Conservation (phyloP, 352 stramenopile genomes). For the Pythium utonaiense region DNA sequence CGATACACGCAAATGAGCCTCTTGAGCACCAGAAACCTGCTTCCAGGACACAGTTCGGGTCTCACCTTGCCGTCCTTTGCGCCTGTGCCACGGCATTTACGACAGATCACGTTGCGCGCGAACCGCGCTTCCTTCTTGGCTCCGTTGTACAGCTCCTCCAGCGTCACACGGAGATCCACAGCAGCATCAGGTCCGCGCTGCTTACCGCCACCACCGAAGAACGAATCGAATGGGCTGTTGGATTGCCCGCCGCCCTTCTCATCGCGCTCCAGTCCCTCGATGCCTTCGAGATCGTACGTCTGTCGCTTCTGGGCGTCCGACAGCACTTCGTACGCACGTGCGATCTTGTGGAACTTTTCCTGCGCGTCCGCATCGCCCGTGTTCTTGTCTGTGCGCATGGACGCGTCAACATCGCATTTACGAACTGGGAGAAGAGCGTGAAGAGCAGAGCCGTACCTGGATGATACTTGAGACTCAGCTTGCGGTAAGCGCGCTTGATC, state of each 20-base stretch:
- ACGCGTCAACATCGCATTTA: too few relatives aligned
- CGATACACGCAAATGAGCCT: not conserved
- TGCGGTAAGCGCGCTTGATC: slow-evolving; percentile 95
- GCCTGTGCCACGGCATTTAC: slow-evolving; percentile 78
- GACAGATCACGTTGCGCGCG: slow-evolving; percentile 73
- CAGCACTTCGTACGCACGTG: slow-evolving; percentile 89
- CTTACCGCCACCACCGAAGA: slow-evolving; percentile 74
- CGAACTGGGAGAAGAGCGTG: too few relatives aligned
- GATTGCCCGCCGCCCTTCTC: slow-evolving; percentile 47
- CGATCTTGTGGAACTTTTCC: slow-evolving; percentile 88
- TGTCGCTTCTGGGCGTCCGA: slow-evolving; percentile 87
- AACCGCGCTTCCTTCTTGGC: slow-evolving; percentile 72
- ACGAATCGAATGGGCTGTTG: slow-evolving; percentile 71
- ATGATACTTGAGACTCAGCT: slow-evolving; percentile 95
- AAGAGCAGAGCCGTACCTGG: too few relatives aligned
- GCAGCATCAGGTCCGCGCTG: slow-evolving; percentile 68
- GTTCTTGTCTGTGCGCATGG: slow-evolving; percentile 87
- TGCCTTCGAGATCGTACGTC: slow-evolving; percentile 91
- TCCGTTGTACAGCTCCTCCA: slow-evolving; percentile 87
- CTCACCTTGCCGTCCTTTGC: slow-evolving; percentile 78
- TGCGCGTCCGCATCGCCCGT: slow-evolving; percentile 74
- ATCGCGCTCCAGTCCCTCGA: slow-evolving; percentile 81
- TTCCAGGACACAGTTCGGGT: not conserved
- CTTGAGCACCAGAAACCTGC: not conserved
- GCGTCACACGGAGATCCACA: slow-evolving; percentile 72